Evolutionary conservation across 108 stramenopile species (phyloP), one percentile per base, ranked within the genome.

Genomic region (Nannochloropsis gaditana): DNA sequence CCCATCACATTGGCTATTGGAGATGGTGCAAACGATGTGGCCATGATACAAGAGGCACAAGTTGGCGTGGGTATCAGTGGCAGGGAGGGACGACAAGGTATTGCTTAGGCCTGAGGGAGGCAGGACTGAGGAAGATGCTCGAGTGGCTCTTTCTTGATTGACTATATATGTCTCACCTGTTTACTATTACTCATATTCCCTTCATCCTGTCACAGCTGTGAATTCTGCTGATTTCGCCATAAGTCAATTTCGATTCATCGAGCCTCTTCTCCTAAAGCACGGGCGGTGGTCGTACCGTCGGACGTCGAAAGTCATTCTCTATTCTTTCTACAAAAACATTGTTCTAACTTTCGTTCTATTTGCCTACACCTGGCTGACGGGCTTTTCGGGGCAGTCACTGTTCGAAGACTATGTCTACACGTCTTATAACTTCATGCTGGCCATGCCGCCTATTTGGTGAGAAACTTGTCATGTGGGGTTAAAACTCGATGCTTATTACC

Each of bases 301-400:
- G 80, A 89, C 95, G 85, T 90, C 92, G 81, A 96, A 93, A 84
- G 89, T 95, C 41, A 93, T 98, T 81, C 89, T 98, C 10, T 99
- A 94, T 90, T 95, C 95, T 45, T 98, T 99, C 90, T 99, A 96
- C 94, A 99, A 99, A 90, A 98, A 99, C 89, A 92, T 97, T 47
- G 91, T 96, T 19, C 92, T 97, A 86, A 94, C 94, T 44, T 89
- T 92, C 85, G 92, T 93, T 79, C 88, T 96, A 21, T 96, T 93
- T 86, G 87, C 88, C 82, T 93, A 86, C 86, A 42, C 44, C 31
- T 44, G 82, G 44, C 87, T 81, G 43, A 81, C 89, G 11, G 87
- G 89, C 21, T 89, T 86, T 43, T 90, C 90, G 19, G 91, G 91
- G 1, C 89, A 89, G 87, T 88, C 90, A 81, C 80, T 90, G 45